Conservation (phyloP, 306 rosid genomes). For the Prunus dulcis region DNA sequence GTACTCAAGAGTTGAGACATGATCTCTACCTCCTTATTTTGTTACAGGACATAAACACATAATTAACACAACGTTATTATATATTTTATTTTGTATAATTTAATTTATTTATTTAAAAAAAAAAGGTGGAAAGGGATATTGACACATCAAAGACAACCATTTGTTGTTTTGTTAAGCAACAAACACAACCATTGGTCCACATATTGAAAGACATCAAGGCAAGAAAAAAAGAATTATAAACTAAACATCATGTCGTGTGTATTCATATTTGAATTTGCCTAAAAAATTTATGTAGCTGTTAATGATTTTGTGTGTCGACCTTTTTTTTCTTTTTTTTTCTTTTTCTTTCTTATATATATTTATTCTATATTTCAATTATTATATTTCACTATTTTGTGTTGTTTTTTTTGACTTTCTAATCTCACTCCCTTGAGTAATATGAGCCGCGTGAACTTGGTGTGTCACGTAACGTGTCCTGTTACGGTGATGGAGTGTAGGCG, state of each 20-base stretch:
- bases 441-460: neutral
- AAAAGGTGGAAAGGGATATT: neutral
- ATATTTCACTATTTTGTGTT: neutral
- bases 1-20: too few relatives aligned
- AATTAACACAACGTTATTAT: neutral
- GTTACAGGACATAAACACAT: too few relatives aligned
- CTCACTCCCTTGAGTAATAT: neutral
- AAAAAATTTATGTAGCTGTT: too few relatives aligned
- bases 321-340: too few relatives aligned
- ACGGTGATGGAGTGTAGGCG: neutral
- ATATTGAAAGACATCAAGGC: neutral
- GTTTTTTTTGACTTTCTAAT: neutral
- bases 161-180: neutral
- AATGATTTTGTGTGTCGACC: too few relatives aligned
- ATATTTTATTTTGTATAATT: neutral
- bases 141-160: neutral
- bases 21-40: too few relatives aligned
- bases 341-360: too few relatives aligned
- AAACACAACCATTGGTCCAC: neutral
- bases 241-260: too few relatives aligned
- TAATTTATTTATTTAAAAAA: neutral
- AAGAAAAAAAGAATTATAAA: neutral
- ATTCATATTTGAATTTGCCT: too few relatives aligned
- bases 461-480: neutral
- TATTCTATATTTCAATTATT: too few relatives aligned